These are phyloP conservation scores for Choiromyces venosus DNA, from an alignment of 495 filamentous ascomycete genomes.

Conservation along the genomic window DNA sequence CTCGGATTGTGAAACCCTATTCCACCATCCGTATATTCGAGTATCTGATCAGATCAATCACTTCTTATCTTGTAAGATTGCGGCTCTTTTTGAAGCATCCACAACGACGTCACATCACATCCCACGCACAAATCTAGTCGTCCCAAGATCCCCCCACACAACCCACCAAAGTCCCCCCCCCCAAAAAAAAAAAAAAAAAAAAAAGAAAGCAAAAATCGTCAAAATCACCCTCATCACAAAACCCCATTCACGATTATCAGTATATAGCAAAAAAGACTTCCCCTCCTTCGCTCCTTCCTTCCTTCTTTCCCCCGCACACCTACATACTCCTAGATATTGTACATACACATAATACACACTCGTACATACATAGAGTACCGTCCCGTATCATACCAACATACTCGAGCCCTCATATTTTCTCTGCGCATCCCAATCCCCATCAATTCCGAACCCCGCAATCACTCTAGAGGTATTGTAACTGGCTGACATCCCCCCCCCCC, in stretches of 20 bases:
- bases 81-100: not conserved
- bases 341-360: no score
- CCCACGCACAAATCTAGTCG: not conserved
- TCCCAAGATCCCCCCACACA: not conserved
- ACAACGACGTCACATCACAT: not conserved
- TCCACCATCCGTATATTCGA: no score
- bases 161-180: conserved; percentile 4
- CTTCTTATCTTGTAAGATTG: not conserved
- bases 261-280: not conserved
- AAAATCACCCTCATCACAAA: not conserved
- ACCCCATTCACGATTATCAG: not conserved
- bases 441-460: no score
- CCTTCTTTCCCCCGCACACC: not conserved
- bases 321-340: not conserved
- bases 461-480: not conserved
- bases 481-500: no score
- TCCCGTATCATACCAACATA: no score
- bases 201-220: not conserved
- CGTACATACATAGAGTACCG: no score
- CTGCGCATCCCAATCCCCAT: no score
- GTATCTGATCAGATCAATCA: no score
- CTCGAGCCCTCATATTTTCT: no score
- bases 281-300: not conserved
- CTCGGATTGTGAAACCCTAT: not conserved
- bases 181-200: not conserved